Base-by-base conservation (phyloP, 768 basidiomycete genomes). In the Pleurotus ostreatus region DNA sequence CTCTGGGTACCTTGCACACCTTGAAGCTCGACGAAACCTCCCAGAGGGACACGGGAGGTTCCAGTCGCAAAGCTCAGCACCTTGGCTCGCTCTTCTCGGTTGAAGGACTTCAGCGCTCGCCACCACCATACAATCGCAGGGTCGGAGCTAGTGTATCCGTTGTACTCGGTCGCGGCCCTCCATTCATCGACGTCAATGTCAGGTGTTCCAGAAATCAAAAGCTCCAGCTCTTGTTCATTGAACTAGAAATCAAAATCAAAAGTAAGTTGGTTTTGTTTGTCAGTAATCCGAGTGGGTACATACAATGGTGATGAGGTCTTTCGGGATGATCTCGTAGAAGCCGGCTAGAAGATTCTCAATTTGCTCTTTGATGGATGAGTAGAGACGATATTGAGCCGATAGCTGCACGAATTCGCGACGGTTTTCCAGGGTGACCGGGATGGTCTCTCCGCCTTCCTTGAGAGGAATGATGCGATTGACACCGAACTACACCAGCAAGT, bases 71-170 rank as follows among this genome's bases (percentile, higher is more conserved):
- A 99, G 76, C 95, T 96, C 56, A 99, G 78, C 45, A 99, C 92
- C 70, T 97, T 94, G 30, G 97, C 94, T 55, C 94, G 80, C 71
- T 99, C 97, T 63, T 98, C 95, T 34, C 96, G 89, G 62, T 90
- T 93, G 75, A 98, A 98, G 7, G 94, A 96, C 71, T 98, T 94
- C 43, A 99, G 81, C 1, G 96, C 96, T 61, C 97, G 83, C 97
- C 97, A 99, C 89, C 94, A 98, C 95, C 95, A 99, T 25, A 92
- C 87, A 58, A 98, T 94, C 65, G 96, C 94, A 5, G 96, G 92
- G 68, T 99, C 95, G 2, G 89, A 90, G 64, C 88, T 82, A 5
- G 80, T 83, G 68, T 92, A 94, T 46, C 92, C 90, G 60, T 88
- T 92, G 72, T 94, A 93, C 65, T 94, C 93, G 2, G 92, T 94